A percentile compares a stretch with the other conserved stretches of the same genome.
Conservation (phyloP, 2,329 filamentous ascomycete genomes). For the Acrocalymma vagum region DNA sequence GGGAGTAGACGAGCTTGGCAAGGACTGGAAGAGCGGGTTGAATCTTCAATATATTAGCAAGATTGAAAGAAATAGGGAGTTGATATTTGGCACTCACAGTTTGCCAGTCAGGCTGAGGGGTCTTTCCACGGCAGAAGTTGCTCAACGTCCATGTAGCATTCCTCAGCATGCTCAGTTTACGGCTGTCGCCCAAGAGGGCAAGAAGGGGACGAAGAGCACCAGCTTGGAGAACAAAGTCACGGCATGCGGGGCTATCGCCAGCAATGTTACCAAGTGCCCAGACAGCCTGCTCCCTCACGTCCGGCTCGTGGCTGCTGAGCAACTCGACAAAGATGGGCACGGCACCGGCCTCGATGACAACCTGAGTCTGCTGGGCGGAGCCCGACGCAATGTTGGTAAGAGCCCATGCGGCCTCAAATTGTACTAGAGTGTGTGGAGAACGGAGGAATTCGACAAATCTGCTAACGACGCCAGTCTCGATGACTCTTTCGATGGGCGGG, state of each 20-base stretch:
- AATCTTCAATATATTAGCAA: conserved; percentile 68
- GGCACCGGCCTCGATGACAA: conserved; percentile 97
- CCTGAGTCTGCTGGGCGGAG: conserved; percentile 96
- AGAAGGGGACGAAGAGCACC: conserved; percentile 92
- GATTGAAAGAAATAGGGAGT: background rate
- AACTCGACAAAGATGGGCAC: conserved; percentile 99
- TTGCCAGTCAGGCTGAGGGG: conserved; percentile 96
- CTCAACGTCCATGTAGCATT: conserved; percentile 99
- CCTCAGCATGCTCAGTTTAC: conserved; percentile 98
- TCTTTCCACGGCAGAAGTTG: conserved; percentile 99
- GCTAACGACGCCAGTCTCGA: conserved; percentile 97
- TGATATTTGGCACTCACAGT: conserved; percentile 70
- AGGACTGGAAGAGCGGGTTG: conserved; percentile 92
- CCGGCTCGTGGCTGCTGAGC: conserved; percentile 92
- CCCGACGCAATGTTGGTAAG: conserved; percentile 99
- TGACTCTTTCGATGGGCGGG: conserved; percentile 98
- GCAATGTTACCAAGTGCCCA: conserved; percentile 99
- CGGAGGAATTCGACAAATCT: conserved; percentile 98
- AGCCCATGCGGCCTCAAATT: conserved; percentile 99
- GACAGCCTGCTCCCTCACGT: conserved; percentile 97
- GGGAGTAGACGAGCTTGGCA: conserved; percentile 96
- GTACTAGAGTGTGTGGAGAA: conserved; percentile 96
- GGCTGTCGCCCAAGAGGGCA: conserved; percentile 90
- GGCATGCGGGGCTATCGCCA: conserved; percentile 95
- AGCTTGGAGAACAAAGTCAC: conserved; percentile 92